A percentile compares a stretch with the other conserved stretches of the same genome.
Evolutionary conservation across 2,329 filamentous ascomycete genomes (phyloP).

Genomic region (Fusarium hainanense): DNA sequence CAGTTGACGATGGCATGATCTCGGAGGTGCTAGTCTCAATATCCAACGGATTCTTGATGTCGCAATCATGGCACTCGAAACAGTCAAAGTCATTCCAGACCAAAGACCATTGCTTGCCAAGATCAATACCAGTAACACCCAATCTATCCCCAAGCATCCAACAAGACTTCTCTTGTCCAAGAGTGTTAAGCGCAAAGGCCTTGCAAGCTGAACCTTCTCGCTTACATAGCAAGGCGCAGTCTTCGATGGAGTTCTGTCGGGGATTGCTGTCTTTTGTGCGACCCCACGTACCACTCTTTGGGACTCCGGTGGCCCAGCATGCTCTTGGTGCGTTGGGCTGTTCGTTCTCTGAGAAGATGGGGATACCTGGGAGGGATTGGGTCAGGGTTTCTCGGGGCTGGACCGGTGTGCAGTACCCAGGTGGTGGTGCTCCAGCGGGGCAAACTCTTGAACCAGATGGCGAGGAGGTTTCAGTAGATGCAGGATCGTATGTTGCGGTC

Average conservation of each 20-base stretch:
- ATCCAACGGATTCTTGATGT: neutral
- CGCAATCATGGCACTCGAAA: slow-evolving; percentile 14
- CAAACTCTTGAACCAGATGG: slow-evolving; percentile 6
- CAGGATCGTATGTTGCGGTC: neutral
- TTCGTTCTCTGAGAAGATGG: neutral
- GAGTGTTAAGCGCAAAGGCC: neutral
- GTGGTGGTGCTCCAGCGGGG: neutral
- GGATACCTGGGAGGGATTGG: neutral
- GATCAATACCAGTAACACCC: neutral
- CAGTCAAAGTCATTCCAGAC: slow-evolving; percentile 24
- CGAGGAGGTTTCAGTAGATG: neutral
- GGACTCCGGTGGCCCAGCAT: slow-evolving; percentile 12
- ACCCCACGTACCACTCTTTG: slow-evolving; percentile 4
- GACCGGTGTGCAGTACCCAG: slow-evolving; percentile 3
- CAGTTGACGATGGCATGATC: neutral
- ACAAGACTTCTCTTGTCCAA: neutral
- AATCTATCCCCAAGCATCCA: neutral
- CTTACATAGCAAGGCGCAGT: slow-evolving; percentile 16
- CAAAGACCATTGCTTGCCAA: neutral
- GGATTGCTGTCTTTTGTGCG: neutral
- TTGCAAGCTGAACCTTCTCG: slow-evolving; percentile 4
- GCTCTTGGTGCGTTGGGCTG: neutral
- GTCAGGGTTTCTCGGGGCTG: neutral
- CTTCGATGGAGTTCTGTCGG: slow-evolving; percentile 19
- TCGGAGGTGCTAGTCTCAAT: neutral